Evolutionary conservation across 2,329 filamentous ascomycete genomes (phyloP).

Genomic region (Fusarium bactridioides): DNA sequence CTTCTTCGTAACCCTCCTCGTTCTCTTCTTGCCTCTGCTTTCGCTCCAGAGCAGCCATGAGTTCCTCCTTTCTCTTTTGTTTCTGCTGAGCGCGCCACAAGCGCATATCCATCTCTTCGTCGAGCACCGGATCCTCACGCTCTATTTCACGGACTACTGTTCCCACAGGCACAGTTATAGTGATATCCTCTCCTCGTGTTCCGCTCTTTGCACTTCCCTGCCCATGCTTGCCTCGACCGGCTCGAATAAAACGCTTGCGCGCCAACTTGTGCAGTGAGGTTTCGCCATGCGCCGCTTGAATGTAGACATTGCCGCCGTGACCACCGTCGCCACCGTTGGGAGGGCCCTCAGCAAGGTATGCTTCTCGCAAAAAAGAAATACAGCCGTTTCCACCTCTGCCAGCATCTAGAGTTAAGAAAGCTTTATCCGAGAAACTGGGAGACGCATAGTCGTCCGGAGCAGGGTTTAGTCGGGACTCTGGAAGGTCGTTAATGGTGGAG

Average conservation of each 20-base stretch:
- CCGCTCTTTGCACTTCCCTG: constrained; percentile 78
- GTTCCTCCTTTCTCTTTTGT: constrained; percentile 43
- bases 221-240: constrained; percentile 78
- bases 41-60: constrained; percentile 47
- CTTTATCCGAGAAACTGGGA: constrained; percentile 87
- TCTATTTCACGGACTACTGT: constrained; percentile 87
- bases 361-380: constrained; percentile 92
- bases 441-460: constrained; percentile 83
- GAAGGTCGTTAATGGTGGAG: constrained; percentile 48
- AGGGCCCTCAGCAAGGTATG: constrained; percentile 86
- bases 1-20: constrained; percentile 24
- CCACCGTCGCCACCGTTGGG: constrained; percentile 96
- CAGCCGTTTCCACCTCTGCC: constrained; percentile 90
- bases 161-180: constrained; percentile 91
- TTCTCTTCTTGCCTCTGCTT: constrained; percentile 31
- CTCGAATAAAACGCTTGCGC: constrained; percentile 76
- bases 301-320: constrained; percentile 89
- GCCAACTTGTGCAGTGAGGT: constrained; percentile 94
- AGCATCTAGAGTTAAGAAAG: constrained; percentile 77
- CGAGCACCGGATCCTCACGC: constrained; percentile 77
- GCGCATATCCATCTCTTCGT: constrained; percentile 59
- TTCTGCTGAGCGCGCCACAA: constrained; percentile 47
- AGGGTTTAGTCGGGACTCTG: constrained; percentile 75
- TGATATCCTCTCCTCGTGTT: constrained; percentile 82
- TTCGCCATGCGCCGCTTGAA: constrained; percentile 89